Evolutionary conservation across 768 basidiomycete genomes (phyloP), one percentile per base, ranked within the genome.

Genomic region (Trichaptum fuscoviolaceum): DNA sequence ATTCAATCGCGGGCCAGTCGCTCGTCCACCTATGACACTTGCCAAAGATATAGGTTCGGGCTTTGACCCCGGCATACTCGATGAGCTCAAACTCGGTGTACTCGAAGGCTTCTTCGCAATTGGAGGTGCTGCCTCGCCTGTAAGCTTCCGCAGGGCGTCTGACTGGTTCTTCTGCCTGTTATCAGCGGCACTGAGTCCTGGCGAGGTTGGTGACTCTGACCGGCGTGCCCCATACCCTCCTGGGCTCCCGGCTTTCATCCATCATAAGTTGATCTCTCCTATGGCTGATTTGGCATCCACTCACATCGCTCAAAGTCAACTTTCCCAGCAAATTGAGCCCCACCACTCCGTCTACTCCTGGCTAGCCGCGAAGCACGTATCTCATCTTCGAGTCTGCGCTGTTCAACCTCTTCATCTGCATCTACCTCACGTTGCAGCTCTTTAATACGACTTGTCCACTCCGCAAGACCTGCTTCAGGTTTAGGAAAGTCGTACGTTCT

Each of bases 361-460:
- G 83, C 83, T n/a, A 82, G 69, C 61, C 84, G 72, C 18, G 83
- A 82, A 35, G 81, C 77, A 25, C 73, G 73, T 62, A 93, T 84
- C 72, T 84, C 83, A 65, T 83, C 77, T 71, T 84, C 83, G 17
- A 94, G 81, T 65, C 87, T 82, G 63, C 82, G 84, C 73, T 91
- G 86, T 71, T 94, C 92, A 7, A 82, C 85, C 73, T 91, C 91
- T 66, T 92, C 91, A 68, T 92, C 89, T 17, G 87, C 87, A 68
- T 94, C 92, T 26, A 92, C 88, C 71, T 92, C 90, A 67, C 86
- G 84, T 73, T 93, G 92, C 75, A 93, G 77, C 18, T 86, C 89
- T 74, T 88, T 89, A 74, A 94, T 92, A 79, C 83, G 88, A 76
- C 79, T 88, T 17, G 91, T 84, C 92, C 92, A 93, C 75, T 93